A percentile compares a stretch with the other conserved stretches of the same genome.
These are phyloP conservation scores for Cercospora sp. DNA, from an alignment of 2,329 filamentous ascomycete species.

Conservation along the genomic window DNA sequence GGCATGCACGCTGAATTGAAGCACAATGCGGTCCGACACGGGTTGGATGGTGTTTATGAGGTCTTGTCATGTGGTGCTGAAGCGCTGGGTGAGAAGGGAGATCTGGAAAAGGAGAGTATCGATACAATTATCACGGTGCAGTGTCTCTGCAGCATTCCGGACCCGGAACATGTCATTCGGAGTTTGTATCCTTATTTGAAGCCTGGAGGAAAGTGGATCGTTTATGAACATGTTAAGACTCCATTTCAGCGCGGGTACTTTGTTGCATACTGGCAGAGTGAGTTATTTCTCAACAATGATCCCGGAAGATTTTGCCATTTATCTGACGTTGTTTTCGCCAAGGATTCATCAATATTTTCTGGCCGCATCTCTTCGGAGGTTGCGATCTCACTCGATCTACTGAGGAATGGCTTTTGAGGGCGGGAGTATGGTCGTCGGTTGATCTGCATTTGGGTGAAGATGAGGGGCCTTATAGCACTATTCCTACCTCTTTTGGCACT, in stretches of 20 bases:
- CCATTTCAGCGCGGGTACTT: background rate
- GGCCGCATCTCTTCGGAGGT: background rate
- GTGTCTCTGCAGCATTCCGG: background rate
- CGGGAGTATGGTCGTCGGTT: background rate
- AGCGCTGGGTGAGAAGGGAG: background rate
- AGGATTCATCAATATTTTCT: background rate
- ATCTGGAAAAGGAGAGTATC: background rate
- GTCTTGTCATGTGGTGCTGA: background rate
- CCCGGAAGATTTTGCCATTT: no score
- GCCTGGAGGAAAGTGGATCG: background rate
- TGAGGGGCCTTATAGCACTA: background rate
- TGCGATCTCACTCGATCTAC: background rate
- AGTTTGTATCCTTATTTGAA: background rate
- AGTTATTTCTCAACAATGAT: no score
- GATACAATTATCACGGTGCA: background rate
- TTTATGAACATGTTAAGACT: background rate
- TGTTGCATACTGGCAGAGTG: background rate
- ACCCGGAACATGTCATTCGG: background rate
- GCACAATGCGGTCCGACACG: background rate
- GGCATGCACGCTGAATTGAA: background rate
- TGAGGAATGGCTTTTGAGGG: background rate
- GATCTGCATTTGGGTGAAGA: background rate
- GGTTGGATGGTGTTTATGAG: background rate
- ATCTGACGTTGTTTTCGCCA: no score
- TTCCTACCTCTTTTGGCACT: background rate